A percentile compares a stretch with the other conserved stretches of the same genome.
phyloP scores from a whole-genome alignment of 768 basidiomycete genomes.

The Serendipita vermifera region DNA sequence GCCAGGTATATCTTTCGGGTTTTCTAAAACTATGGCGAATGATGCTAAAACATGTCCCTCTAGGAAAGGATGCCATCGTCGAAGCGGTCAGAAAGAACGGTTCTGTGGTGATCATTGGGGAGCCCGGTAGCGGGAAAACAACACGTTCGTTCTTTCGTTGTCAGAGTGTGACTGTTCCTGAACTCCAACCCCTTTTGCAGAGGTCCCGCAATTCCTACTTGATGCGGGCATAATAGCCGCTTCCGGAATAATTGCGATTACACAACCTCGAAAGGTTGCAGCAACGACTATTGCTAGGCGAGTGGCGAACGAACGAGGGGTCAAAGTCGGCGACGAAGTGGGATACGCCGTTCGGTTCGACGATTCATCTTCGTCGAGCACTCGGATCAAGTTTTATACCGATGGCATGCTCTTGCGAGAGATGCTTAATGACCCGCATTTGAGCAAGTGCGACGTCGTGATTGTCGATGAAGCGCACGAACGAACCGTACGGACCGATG shows the following conservation, averaged over 20 bases:
- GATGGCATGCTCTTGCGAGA: constrained; percentile 97
- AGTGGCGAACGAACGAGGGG: constrained; percentile 74
- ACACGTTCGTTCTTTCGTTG: constrained; percentile 61
- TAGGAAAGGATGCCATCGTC: constrained; percentile 65
- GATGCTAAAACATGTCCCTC: neutral
- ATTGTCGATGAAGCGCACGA: constrained; percentile 98
- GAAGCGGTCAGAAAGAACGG: constrained; percentile 63
- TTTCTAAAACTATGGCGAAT: neutral
- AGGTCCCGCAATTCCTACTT: constrained; percentile 91
- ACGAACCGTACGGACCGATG: constrained; percentile 83
- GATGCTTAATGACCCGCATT: constrained; percentile 60
- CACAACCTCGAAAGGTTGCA: constrained; percentile 90
- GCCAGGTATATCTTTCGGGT: constrained; percentile 33
- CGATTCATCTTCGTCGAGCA: constrained; percentile 55
- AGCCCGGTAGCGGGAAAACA: constrained; percentile 97
- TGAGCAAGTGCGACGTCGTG: constrained; percentile 74
- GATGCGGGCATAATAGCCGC: constrained; percentile 59
- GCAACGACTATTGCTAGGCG: constrained; percentile 88
- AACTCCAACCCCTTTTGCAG: constrained; percentile 30
- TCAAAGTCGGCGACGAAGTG: constrained; percentile 58
- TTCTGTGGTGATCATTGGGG: constrained; percentile 81
- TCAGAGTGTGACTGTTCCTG: neutral
- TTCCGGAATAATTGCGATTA: constrained; percentile 72
- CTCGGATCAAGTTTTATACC: constrained; percentile 90
- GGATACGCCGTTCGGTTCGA: constrained; percentile 97